A percentile compares a stretch with the other conserved stretches of the same genome.
phyloP scores from a whole-genome alignment of 495 filamentous ascomycete genomes.

The Aspergillus bridgeri region DNA sequence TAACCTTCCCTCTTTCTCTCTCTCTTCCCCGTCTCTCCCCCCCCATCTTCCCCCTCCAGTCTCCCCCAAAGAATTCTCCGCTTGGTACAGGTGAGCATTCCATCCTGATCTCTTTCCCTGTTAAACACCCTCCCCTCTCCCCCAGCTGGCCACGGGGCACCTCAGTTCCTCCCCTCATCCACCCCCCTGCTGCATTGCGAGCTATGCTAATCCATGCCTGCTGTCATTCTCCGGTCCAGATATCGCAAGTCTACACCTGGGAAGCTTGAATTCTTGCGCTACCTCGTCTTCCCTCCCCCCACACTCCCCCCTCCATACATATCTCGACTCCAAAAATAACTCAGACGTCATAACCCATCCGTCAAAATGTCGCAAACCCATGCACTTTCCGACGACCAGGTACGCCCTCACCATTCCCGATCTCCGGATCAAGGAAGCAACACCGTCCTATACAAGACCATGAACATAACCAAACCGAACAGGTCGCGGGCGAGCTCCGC shows the following conservation, averaged over 20 bases:
- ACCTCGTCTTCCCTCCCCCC: slow-evolving; percentile 1
- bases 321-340: slow-evolving; percentile 24
- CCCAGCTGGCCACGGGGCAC: background rate
- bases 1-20: background rate
- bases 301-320: slow-evolving; percentile 19
- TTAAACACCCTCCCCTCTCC: background rate
- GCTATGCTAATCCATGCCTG: background rate
- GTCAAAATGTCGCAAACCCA: slow-evolving; percentile 84
- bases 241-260: slow-evolving; percentile 14
- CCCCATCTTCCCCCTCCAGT: background rate
- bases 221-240: slow-evolving; percentile 1
- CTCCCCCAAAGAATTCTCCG: background rate
- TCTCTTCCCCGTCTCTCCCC: too few species aligned
- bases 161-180: background rate
- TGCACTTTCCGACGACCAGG: slow-evolving; percentile 97
- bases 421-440: background rate
- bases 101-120: background rate
- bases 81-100: slow-evolving; percentile 6
- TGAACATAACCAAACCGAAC: slow-evolving; percentile 5
- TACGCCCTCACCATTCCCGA: slow-evolving; percentile 31
- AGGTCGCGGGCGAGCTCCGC: slow-evolving; percentile 93
- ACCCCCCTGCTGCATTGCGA: background rate
- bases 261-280: slow-evolving; percentile 12
- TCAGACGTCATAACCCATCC: slow-evolving; percentile 22
- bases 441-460: background rate